Base-by-base conservation (phyloP, 1,284 basidiomycete species). In the Apiotrichum gracile region DNA sequence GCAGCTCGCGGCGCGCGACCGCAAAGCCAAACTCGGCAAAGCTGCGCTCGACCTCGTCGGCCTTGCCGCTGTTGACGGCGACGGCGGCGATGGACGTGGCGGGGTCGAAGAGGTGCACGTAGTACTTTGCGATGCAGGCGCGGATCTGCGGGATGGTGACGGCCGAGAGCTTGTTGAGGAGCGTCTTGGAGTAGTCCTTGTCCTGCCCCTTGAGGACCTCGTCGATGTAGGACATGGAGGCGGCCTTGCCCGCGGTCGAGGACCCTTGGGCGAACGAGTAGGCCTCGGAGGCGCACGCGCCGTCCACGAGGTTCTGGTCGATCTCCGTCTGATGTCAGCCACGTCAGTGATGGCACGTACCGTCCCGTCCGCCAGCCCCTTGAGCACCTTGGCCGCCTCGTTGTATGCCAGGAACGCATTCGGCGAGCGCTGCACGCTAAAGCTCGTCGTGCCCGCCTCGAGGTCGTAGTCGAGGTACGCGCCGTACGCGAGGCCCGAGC, bases 401-500 rank as follows among this genome's bases (percentile, higher is more conserved):
- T 83, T 78, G 70, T 86, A 96, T 0, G 90, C 94, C 51, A 85
- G 83, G 62, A 87, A 81, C 62, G 84, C 85, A 70, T 94, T 88
- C 21, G 96, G 96, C 64, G 89, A 91, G 49, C 88, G 80, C 69
- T 91, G 91, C 3, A 96, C 79, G 8, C 82, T 80, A 76, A 97
- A 97, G 54, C 78, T 84, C 26, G 94, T 77, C 17, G 89, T 75
- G 5, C 92, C 91, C 33, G 86, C 80, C 74, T 98, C 94, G 39
- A 85, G 77, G 67, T 96, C 90, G 21, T 85, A 75, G 2, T 80
- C 79, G 47, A 92, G 82, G 62, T 84, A 84, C 19, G 92, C 91
- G 16, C 92, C 92, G 67, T 99, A 99, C 1, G 96, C 96, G 41
- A 97, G 77, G 16, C 93, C 93, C 49, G 88, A 86, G 4, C 93